Evolutionary conservation across 2,329 filamentous ascomycete species (phyloP).

Genomic region (Boeremia lycopersici): DNA sequence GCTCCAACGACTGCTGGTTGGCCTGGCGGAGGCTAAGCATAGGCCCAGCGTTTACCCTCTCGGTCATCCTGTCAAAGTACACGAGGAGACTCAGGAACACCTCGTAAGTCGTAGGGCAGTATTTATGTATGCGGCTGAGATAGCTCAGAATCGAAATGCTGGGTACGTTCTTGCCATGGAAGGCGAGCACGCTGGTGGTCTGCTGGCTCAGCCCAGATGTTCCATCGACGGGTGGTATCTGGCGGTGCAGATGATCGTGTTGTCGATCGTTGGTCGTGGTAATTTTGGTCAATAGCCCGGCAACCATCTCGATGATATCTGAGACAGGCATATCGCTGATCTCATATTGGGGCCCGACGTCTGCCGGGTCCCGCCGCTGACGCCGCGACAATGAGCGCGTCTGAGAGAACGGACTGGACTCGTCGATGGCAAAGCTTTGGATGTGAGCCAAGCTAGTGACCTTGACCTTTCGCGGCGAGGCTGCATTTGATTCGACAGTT

Average conservation of each 20-base stretch:
- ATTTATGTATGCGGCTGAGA: slow-evolving; percentile 94
- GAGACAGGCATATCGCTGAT: slow-evolving; percentile 97
- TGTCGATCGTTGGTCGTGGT: slow-evolving; percentile 95
- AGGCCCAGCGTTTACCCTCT: slow-evolving; percentile 84
- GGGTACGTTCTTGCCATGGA: slow-evolving; percentile 97
- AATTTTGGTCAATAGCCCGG: slow-evolving; percentile 93
- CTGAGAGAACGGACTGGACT: slow-evolving; percentile 65
- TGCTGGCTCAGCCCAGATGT: slow-evolving; percentile 65
- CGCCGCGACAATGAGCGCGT: slow-evolving; percentile 50
- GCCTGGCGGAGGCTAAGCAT: slow-evolving; percentile 66
- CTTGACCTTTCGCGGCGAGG: slow-evolving; percentile 69
- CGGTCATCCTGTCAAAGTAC: slow-evolving; percentile 99
- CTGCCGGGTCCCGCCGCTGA: slow-evolving; percentile 54
- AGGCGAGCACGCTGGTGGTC: slow-evolving; percentile 81
- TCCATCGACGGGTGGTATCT: slow-evolving; percentile 66
- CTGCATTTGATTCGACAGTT: slow-evolving; percentile 37
- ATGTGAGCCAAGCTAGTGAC: slow-evolving; percentile 91
- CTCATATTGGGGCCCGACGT: slow-evolving; percentile 73
- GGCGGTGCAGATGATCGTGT: slow-evolving; percentile 86
- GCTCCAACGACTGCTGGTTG: slow-evolving; percentile 55
- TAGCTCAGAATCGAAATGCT: slow-evolving; percentile 98
- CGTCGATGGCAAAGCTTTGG: slow-evolving; percentile 82
- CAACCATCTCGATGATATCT: slow-evolving; percentile 99
- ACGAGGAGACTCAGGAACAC: slow-evolving; percentile 94
- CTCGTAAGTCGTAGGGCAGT: slow-evolving; percentile 97